Percentiles rank a stretch among this genome's conserved stretches.
Evolutionary conservation across 2,329 filamentous ascomycete species (phyloP).

Genomic region (Dothiorella sarmentorum): DNA sequence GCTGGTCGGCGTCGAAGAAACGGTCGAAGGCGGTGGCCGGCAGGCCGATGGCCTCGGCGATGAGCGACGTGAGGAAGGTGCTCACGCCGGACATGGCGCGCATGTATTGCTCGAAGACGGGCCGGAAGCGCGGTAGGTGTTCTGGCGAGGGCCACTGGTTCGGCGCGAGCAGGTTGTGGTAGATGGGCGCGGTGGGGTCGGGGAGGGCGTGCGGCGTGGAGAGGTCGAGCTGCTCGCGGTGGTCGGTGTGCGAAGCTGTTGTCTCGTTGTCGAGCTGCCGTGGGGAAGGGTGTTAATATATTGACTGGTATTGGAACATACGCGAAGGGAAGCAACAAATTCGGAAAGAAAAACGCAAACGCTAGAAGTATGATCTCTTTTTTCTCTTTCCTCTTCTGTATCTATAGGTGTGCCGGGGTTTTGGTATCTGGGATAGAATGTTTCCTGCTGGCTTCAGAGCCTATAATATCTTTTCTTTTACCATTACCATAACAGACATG

Average conservation of each 20-base stretch:
- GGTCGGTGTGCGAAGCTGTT: conserved; percentile 72
- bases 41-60: conserved; percentile 79
- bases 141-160: conserved; percentile 71
- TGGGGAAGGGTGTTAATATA: too few species aligned
- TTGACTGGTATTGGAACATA: too few species aligned
- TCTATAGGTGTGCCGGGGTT: too few species aligned
- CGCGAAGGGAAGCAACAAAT: background rate
- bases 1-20: conserved; percentile 69
- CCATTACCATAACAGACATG: too few species aligned
- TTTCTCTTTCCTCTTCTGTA: too few species aligned
- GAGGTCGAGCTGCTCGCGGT: conserved; percentile 83
- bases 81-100: conserved; percentile 68
- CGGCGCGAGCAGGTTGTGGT: conserved; percentile 72
- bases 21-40: conserved; percentile 66
- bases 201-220: conserved; percentile 73
- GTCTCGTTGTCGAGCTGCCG: conserved; percentile 53
- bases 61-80: conserved; percentile 71
- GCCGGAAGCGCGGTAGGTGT: conserved; percentile 64
- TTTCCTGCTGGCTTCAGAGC: too few species aligned
- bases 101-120: conserved; percentile 73
- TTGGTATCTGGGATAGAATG: too few species aligned
- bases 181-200: conserved; percentile 59
- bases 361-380: too few species aligned
- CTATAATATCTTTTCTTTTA: too few species aligned
- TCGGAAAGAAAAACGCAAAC: too few species aligned